Base-by-base conservation (phyloP, 2,329 filamentous ascomycete species). In the Phoma herbarum region DNA sequence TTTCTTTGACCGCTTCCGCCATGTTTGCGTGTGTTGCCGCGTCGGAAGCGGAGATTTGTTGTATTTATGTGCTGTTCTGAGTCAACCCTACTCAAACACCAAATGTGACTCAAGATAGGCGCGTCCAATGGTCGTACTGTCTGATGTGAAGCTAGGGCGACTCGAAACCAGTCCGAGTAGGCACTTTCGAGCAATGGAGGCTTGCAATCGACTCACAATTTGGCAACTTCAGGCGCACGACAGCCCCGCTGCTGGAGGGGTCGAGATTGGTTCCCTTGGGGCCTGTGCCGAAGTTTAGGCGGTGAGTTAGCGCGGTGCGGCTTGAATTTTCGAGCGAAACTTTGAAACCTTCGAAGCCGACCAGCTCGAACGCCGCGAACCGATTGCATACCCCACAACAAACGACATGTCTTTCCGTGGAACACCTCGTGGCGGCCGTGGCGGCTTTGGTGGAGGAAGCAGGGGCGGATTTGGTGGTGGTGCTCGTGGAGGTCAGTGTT, bases 371-470 rank as follows among this genome's bases (percentile, higher is more conserved):
- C 64, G 60, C 55, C 60, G 65, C 64, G 62, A 65, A 62, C 64
- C 71, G 58, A 72, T 73, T 67, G 69, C 68, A 61, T 48, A 57
- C 59, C 61, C 61, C 41, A 65, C 61, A 63, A 60, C 61, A 58
- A 55, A 67, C 69, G 83, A 70, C 64, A 89, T 89, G 88, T 86
- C 88, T 75, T 90, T 88, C 78, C 84, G 87, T 77, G 76, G 76
- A 66, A 72, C 72, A 67, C 70, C 72, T 59, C 70, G 75, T 67
- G 76, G 76, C 57, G 69, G 76, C 52, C 67, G 73, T 63, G 74
- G 75, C 62, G 74, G 75, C 61, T 82, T 80, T 64, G 79, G 81
- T 73, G 83, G 84, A 62, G 78, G 80, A 59, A 50, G 52, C n/a
- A 81, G 85, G 70, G 81, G 82, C 63, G 82, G 83, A 63, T 81